A percentile compares a stretch with the other conserved stretches of the same genome.
These are phyloP conservation scores for Cladosporium sp. DNA, from an alignment of 2,329 filamentous ascomycete species.

Conservation along the genomic window DNA sequence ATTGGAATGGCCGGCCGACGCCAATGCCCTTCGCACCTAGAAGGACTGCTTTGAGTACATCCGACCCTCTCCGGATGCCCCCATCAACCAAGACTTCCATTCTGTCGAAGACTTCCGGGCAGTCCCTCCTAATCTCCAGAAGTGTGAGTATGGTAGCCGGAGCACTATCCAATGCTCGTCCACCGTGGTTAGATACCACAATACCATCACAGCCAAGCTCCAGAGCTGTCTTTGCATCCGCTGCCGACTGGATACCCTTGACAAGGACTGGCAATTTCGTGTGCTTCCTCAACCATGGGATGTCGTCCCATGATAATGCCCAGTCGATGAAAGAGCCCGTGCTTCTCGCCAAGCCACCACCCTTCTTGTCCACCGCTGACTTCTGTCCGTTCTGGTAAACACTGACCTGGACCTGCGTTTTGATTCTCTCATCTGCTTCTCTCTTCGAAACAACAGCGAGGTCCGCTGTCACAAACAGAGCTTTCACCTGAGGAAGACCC, in stretches of 20 bases:
- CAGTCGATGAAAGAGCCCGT: slow-evolving; percentile 54
- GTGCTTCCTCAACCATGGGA: slow-evolving; percentile 37
- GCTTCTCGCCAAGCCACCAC: slow-evolving; percentile 49
- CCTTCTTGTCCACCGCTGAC: slow-evolving; percentile 47
- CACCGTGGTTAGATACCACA: slow-evolving; percentile 50
- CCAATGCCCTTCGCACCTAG: slow-evolving; percentile 58
- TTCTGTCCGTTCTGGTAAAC: slow-evolving; percentile 54
- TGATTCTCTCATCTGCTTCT: slow-evolving; percentile 41
- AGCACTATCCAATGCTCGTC: slow-evolving; percentile 43
- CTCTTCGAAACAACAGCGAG: slow-evolving; percentile 52
- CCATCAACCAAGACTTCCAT: slow-evolving; percentile 62
- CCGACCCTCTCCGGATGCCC: slow-evolving; percentile 56
- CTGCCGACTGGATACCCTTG: slow-evolving; percentile 38
- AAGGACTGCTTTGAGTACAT: slow-evolving; percentile 61
- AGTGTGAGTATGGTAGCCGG: slow-evolving; percentile 53
- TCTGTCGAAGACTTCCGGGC: slow-evolving; percentile 53
- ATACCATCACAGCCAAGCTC: slow-evolving; percentile 42
- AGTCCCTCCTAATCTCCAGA: slow-evolving; percentile 56
- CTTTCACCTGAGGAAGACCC: slow-evolving; percentile 42
- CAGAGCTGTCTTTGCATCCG: slow-evolving; percentile 38
- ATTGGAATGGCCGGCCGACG: slow-evolving; percentile 56
- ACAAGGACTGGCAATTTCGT: slow-evolving; percentile 49
- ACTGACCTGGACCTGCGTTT: slow-evolving; percentile 51
- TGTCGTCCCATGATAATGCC: slow-evolving; percentile 45
- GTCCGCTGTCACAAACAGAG: slow-evolving; percentile 56